A percentile compares a stretch with the other conserved stretches of the same genome.
Conservation (phyloP, 345 rosid species). For the Hypericum androsaemum region DNA sequence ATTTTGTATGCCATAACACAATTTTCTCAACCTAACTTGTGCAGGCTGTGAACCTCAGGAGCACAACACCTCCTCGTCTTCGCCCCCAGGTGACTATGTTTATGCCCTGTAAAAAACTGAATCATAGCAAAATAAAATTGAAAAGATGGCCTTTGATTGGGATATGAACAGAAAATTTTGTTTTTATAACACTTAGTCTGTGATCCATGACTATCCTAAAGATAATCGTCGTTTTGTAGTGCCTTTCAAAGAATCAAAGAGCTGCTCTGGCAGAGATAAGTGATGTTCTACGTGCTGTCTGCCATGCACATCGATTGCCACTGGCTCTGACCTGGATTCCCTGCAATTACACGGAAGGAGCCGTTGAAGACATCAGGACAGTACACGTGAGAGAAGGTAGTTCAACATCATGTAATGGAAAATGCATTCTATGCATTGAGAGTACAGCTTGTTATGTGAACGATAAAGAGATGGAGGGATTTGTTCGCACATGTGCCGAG, state of each 20-base stretch:
- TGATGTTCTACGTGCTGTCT: constrained; percentile 68
- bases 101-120: background rate
- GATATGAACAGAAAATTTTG: background rate
- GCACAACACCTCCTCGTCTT: constrained; percentile 41
- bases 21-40: constrained; percentile 12
- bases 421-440: constrained; percentile 51
- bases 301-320: constrained; percentile 80
- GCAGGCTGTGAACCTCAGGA: constrained; percentile 80
- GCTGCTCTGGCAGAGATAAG: constrained; percentile 68
- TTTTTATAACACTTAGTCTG: background rate
- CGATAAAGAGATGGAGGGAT: constrained; percentile 58
- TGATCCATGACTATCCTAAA: constrained; percentile 4
- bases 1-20: too few relatives aligned
- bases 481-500: constrained; percentile 69
- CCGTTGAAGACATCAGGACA: constrained; percentile 31
- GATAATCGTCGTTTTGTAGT: constrained; percentile 33
- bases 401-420: constrained; percentile 19
- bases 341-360: constrained; percentile 38
- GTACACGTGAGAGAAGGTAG: constrained; percentile 32
- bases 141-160: background rate
- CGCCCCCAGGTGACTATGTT: constrained; percentile 41
- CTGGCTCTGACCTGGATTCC: constrained; percentile 92
- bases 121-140: background rate
- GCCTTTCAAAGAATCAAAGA: constrained; percentile 55
- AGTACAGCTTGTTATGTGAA: constrained; percentile 64